Base-by-base conservation (phyloP, 495 filamentous ascomycete genomes). In the Xylaria intraflava region DNA sequence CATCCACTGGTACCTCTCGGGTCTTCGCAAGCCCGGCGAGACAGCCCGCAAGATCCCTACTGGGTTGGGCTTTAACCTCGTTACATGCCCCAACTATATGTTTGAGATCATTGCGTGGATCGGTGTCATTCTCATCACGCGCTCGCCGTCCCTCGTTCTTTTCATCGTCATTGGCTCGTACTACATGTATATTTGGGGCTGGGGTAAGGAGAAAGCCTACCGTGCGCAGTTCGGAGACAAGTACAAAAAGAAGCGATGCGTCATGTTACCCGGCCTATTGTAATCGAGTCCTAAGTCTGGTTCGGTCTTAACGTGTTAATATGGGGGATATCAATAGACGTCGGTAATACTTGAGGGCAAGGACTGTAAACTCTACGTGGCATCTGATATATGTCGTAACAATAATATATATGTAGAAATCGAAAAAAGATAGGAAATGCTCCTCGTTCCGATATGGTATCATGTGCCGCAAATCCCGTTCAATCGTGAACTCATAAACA, bases 31-130 rank as follows among this genome's bases (percentile, higher is more conserved):
- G 33, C 77, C 78, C n/a, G 90, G 90, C 44, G 85, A 84, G 51
- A 95, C 83, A 6, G 87, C 94, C 58, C 74, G 90, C 16, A 90
- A 88, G 55, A 95, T 98, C 64, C 93, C 93, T 0, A 72, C 74
- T 35, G 92, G 92, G 17, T 81, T 89, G 51, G 89, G 90, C n/a
- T 96, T 96, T 72, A 74, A 71, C 62, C 61, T 81, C 35, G 93
- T 97, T 36, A 98, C 93, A 11, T 94, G 90, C 78, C 93, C 93
- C 20, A 98, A 98, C 76, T 98, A 98, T 72, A 80, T 91, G 72
- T 98, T 95, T 63, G 93, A 98, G 77, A 78, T 85, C 11, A 58
- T 93, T 33, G 80, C 89, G 1, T 98, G 93, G 93, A 47, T 86
- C 16, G 90, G 88, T 39, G 75, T 97, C 14, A 70, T 91, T 41